A percentile compares a stretch with the other conserved stretches of the same genome.
Conservation (phyloP, 1,284 basidiomycete species). For the Schizophyllum commune region DNA sequence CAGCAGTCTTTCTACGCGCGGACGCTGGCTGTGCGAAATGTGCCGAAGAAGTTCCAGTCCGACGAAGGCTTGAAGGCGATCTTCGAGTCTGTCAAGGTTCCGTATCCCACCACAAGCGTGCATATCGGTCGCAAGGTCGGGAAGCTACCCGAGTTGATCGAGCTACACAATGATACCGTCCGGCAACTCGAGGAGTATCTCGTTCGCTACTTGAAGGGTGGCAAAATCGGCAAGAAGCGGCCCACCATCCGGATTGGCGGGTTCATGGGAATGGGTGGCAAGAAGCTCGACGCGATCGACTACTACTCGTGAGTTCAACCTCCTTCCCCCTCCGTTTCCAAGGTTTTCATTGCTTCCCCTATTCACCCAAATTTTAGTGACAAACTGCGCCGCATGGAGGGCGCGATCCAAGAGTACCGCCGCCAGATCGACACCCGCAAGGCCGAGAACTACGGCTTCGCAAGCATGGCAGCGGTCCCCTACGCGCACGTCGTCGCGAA, state of each 20-base stretch:
- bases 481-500: constrained; percentile 57
- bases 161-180: constrained; percentile 74
- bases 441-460: constrained; percentile 62
- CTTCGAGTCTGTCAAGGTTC: constrained; percentile 60
- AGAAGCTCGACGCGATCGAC: constrained; percentile 67
- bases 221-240: constrained; percentile 55
- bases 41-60: constrained; percentile 68
- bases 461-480: constrained; percentile 61
- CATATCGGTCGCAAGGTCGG: constrained; percentile 66
- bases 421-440: constrained; percentile 39
- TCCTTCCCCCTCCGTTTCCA: constrained; percentile 5
- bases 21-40: constrained; percentile 68
- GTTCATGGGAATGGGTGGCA: constrained; percentile 61
- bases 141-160: constrained; percentile 58
- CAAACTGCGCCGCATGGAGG: constrained; percentile 70
- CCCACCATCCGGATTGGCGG: constrained; percentile 64
- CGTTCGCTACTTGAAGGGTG: constrained; percentile 69
- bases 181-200: constrained; percentile 68
- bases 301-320: constrained; percentile 57
- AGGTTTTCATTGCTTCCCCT: not conserved
- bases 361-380: constrained; percentile 39
- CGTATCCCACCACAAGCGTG: constrained; percentile 70
- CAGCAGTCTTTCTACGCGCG: constrained; percentile 70
- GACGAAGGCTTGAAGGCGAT: constrained; percentile 70
- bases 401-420: constrained; percentile 49